A percentile compares a stretch with the other conserved stretches of the same genome.
These are phyloP conservation scores for Vanrija pseudolonga DNA, from an alignment of 1,284 basidiomycete genomes.

Conservation along the genomic window DNA sequence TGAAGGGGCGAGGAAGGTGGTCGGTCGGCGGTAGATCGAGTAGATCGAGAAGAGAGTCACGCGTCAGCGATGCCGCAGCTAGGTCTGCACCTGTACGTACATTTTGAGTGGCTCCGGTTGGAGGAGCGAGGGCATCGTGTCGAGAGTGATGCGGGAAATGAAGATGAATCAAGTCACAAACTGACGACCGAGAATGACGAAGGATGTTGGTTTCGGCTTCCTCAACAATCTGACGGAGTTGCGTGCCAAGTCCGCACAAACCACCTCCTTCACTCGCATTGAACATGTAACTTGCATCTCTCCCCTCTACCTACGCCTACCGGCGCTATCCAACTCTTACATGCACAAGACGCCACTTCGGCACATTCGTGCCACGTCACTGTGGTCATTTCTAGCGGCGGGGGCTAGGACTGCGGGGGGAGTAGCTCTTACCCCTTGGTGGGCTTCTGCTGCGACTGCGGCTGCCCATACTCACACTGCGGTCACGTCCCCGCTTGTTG, in stretches of 20 bases:
- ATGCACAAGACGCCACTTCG: background rate
- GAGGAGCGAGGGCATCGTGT: background rate
- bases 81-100: background rate
- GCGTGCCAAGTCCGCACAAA: no score
- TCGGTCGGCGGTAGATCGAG: background rate
- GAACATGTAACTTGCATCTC: background rate
- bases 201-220: background rate
- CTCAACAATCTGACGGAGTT: no score
- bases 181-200: background rate
- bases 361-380: background rate
- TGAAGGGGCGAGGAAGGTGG: constrained; percentile 40
- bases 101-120: constrained; percentile 9
- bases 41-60: no score
- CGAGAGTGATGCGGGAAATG: background rate
- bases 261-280: no score
- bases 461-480: constrained; percentile 14
- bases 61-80: background rate
- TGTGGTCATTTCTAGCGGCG: background rate
- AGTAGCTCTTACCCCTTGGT: background rate
- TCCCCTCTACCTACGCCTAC: background rate
- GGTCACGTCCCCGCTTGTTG: background rate
- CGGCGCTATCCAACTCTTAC: background rate
- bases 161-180: background rate
- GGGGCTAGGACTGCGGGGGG: constrained; percentile 7
- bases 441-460: background rate